phyloP scores from a whole-genome alignment of 225 moss, liverwort and hornwort species.

The Asterella californica region DNA sequence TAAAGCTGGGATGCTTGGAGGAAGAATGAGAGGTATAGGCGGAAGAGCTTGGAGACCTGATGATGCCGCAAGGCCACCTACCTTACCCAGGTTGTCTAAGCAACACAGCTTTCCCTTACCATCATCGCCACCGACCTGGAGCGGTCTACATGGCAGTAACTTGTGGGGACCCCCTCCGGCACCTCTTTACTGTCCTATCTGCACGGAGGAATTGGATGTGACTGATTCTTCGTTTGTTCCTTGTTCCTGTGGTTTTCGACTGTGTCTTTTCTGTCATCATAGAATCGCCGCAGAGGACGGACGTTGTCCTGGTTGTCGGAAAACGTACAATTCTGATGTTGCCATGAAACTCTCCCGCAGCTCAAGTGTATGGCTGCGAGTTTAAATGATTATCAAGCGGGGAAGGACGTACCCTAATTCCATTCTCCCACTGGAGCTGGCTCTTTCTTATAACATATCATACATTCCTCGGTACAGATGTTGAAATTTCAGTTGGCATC shows the following conservation, averaged over 20 bases:
- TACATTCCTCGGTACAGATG: not conserved
- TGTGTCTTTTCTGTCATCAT: conserved; percentile 92
- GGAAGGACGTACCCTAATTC: not conserved
- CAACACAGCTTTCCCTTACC: conserved; percentile 65
- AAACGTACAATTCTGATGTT: conserved; percentile 70
- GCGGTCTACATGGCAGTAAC: conserved; percentile 54
- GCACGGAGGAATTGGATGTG: conserved; percentile 84
- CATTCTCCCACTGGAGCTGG: not conserved
- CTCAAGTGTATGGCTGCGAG: conserved; percentile 66
- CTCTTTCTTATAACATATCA: not conserved
- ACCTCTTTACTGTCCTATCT: conserved; percentile 84
- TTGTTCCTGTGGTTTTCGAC: conserved; percentile 83
- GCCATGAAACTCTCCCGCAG: conserved; percentile 73
- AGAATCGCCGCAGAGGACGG: conserved; percentile 86
- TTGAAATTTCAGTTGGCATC: not conserved
- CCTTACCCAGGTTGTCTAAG: conserved; percentile 66
- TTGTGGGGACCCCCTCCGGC: conserved; percentile 74
- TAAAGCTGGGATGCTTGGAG: conserved; percentile 61
- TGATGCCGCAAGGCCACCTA: conserved; percentile 84
- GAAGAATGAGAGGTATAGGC: conserved; percentile 60
- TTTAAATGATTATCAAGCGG: conserved; percentile 21
- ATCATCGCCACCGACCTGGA: conserved; percentile 55
- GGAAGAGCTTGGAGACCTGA: conserved; percentile 84
- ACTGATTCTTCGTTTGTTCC: conserved; percentile 85
- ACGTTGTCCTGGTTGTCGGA: conserved; percentile 85